Conservation (phyloP, 345 rosid species). For the Excoecaria cochinchinensis region DNA sequence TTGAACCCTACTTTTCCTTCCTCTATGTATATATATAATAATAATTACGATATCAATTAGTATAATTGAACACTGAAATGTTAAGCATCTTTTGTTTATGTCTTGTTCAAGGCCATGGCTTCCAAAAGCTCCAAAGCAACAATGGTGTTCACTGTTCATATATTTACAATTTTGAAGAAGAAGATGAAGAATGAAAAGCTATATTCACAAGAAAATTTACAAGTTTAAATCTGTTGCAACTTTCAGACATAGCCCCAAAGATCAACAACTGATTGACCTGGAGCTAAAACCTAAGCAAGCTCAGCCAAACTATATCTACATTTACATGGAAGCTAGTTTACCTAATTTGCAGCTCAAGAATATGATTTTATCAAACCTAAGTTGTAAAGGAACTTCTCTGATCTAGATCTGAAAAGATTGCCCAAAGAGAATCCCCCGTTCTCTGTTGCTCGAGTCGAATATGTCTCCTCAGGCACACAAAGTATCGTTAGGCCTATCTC, state of each 20-base stretch:
- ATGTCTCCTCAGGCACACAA: slow-evolving; percentile 53
- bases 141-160: no score
- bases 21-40: no score
- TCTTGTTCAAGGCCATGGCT: no score
- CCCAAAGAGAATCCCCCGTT: slow-evolving; percentile 61
- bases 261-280: slow-evolving; percentile 33
- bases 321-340: slow-evolving; percentile 25
- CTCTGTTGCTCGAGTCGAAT: slow-evolving; percentile 40
- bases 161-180: background rate
- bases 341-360: slow-evolving; percentile 34
- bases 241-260: slow-evolving; percentile 12
- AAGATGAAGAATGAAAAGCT: slow-evolving; percentile 9
- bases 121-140: no score
- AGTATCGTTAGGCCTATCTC: slow-evolving; percentile 72
- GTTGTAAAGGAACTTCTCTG: slow-evolving; percentile 74
- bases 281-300: no score
- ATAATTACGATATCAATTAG: no score
- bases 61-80: no score
- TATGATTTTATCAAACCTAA: slow-evolving; percentile 60
- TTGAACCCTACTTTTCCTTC: no score
- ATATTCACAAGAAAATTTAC: slow-evolving; percentile 33
- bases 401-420: slow-evolving; percentile 57
- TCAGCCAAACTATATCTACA: slow-evolving; percentile 22
- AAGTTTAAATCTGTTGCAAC: slow-evolving; percentile 10
- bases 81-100: no score